Evolutionary conservation across 2,329 filamentous ascomycete genomes (phyloP).

Genomic region (Thyridium curvatum): DNA sequence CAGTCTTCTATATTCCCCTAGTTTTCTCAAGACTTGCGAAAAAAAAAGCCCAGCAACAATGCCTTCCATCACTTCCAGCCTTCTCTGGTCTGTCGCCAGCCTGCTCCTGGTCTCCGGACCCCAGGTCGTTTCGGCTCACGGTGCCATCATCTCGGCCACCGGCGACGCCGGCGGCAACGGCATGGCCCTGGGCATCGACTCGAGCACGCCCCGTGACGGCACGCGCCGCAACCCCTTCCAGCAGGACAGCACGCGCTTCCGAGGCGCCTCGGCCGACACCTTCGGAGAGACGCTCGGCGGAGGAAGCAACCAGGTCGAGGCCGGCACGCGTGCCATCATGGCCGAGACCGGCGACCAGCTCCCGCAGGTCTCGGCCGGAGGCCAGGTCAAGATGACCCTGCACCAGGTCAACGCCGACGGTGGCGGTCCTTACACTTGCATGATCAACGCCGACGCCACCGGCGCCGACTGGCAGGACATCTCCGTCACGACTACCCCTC

Average conservation of each 20-base stretch:
- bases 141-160: constrained; percentile 50
- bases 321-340: constrained; percentile 52
- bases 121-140: constrained; percentile 51
- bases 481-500: constrained; percentile 47
- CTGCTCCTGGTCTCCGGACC: constrained; percentile 45
- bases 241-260: constrained; percentile 58
- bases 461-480: constrained; percentile 46
- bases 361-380: constrained; percentile 53
- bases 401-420: constrained; percentile 65
- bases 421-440: constrained; percentile 59
- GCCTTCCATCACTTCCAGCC: neutral
- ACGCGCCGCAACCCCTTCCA: constrained; percentile 56
- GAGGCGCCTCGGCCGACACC: constrained; percentile 40
- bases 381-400: constrained; percentile 53
- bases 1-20: too few species aligned
- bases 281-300: constrained; percentile 52
- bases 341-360: constrained; percentile 47
- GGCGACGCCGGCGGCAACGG: constrained; percentile 53
- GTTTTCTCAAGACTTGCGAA: too few species aligned
- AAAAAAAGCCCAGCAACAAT: too few species aligned
- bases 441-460: constrained; percentile 56
- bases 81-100: constrained; percentile 23
- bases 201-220: constrained; percentile 53
- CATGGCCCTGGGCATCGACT: constrained; percentile 43
- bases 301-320: constrained; percentile 50